Percentiles rank a stretch among this genome's conserved stretches.
These are phyloP conservation scores for Neonectria magnoliae DNA, from an alignment of 2,329 filamentous ascomycete species.

Conservation along the genomic window DNA sequence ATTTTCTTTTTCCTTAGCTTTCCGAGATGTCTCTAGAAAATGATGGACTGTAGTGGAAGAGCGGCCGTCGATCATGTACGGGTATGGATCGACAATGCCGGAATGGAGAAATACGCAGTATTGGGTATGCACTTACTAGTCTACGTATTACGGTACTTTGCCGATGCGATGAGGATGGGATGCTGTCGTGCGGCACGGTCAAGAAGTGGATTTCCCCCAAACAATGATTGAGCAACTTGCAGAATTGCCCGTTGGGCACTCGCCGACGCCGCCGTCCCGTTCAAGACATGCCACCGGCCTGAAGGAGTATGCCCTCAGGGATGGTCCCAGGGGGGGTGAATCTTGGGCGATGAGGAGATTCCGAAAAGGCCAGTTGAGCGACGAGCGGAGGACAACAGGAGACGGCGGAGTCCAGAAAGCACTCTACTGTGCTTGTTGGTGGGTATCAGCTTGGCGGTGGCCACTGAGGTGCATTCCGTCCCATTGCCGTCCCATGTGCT, in stretches of 20 bases:
- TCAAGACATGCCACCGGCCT: constrained; percentile 22
- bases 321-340: constrained; percentile 8
- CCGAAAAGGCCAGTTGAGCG: background rate
- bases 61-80: constrained; percentile 19
- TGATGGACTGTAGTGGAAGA: constrained; percentile 5
- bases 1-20: background rate
- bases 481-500: constrained; percentile 19
- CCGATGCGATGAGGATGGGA: background rate
- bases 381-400: constrained; percentile 17
- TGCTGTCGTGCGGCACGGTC: constrained; percentile 6
- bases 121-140: too few species aligned
- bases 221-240: background rate
- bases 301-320: constrained; percentile 21
- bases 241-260: constrained; percentile 8
- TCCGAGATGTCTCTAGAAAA: background rate
- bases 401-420: constrained; percentile 12
- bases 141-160: background rate
- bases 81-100: constrained; percentile 12
- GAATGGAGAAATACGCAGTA: background rate
- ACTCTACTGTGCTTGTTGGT: background rate
- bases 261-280: constrained; percentile 17
- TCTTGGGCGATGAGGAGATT: background rate
- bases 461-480: constrained; percentile 13
- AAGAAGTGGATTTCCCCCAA: constrained; percentile 7
- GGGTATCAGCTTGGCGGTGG: constrained; percentile 17